Evolutionary conservation across 2,329 filamentous ascomycete genomes (phyloP).

Genomic region (Chalaropsis ovoidea): DNA sequence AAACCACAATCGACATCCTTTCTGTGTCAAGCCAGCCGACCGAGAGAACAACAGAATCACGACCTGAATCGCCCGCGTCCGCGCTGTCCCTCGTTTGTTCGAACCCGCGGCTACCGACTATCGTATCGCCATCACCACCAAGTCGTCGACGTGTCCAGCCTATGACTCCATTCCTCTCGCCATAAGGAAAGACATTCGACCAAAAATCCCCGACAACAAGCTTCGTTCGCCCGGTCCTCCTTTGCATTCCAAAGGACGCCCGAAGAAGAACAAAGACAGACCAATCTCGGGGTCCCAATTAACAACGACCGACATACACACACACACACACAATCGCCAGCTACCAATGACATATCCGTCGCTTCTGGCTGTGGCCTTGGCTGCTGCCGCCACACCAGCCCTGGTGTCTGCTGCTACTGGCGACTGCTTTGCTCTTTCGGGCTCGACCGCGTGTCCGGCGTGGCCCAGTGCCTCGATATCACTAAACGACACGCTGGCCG

Average conservation of each 20-base stretch:
- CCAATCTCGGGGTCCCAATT: too few relatives aligned
- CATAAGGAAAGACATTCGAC: constrained; percentile 23
- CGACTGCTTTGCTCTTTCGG: constrained; percentile 23
- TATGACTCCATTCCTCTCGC: constrained; percentile 4
- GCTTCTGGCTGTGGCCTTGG: constrained; percentile 19
- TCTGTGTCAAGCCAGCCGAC: neutral
- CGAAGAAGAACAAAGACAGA: too few relatives aligned
- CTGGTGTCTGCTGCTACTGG: constrained; percentile 20
- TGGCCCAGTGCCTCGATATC: constrained; percentile 24
- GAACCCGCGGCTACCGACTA: neutral
- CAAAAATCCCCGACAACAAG: constrained; percentile 10
- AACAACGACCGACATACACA: too few relatives aligned
- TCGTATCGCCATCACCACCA: neutral
- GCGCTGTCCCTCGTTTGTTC: neutral
- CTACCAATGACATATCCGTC: constrained; percentile 18
- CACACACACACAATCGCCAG: neutral
- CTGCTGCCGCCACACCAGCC: constrained; percentile 18
- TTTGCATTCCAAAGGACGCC: neutral
- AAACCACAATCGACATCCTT: constrained; percentile 6
- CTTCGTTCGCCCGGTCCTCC: constrained; percentile 1
- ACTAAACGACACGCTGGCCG: constrained; percentile 17
- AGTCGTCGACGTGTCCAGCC: neutral
- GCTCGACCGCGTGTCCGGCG: constrained; percentile 22
- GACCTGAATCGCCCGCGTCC: neutral
- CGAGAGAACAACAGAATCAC: neutral